Evolutionary conservation across 2,329 filamentous ascomycete species (phyloP).

Genomic region (Cytospora paraplurivora): DNA sequence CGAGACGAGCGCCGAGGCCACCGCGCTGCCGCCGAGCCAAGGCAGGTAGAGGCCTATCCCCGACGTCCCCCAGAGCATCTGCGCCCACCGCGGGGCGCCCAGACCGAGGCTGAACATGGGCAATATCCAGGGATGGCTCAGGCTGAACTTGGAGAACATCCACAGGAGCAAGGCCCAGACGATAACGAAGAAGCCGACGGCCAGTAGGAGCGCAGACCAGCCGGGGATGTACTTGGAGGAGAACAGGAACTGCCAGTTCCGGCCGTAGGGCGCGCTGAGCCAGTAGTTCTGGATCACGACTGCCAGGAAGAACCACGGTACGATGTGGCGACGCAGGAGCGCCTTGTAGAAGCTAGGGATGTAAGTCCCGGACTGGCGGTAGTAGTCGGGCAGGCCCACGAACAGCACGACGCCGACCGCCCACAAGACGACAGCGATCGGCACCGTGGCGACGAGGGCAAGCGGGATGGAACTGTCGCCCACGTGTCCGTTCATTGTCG

Average conservation of each 20-base stretch:
- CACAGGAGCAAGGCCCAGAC: slow-evolving; percentile 58
- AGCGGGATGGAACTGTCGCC: slow-evolving; percentile 38
- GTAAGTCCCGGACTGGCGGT: slow-evolving; percentile 63
- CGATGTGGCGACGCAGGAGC: slow-evolving; percentile 62
- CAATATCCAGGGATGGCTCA: slow-evolving; percentile 66
- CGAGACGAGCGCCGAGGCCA: slow-evolving; percentile 57
- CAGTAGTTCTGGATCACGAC: slow-evolving; percentile 69
- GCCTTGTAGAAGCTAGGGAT: slow-evolving; percentile 67
- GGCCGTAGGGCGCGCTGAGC: slow-evolving; percentile 65
- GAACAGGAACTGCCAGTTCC: slow-evolving; percentile 70
- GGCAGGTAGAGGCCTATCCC: slow-evolving; percentile 63
- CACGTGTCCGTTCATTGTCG: slow-evolving; percentile 41
- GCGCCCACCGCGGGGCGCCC: slow-evolving; percentile 65
- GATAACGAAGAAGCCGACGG: slow-evolving; percentile 55
- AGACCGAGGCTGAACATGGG: slow-evolving; percentile 69
- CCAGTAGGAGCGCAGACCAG: slow-evolving; percentile 60
- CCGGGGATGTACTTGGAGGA: slow-evolving; percentile 56
- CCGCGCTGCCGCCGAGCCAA: slow-evolving; percentile 56
- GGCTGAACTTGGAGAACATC: slow-evolving; percentile 56
- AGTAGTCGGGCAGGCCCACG: slow-evolving; percentile 65
- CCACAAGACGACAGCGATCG: slow-evolving; percentile 60
- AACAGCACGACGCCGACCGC: slow-evolving; percentile 57
- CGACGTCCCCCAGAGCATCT: slow-evolving; percentile 67
- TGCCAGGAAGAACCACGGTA: slow-evolving; percentile 68
- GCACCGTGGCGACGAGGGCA: slow-evolving; percentile 53